Percentiles rank a stretch among this genome's conserved stretches.
Conservation (phyloP, 495 filamentous ascomycete genomes). For the Oleoguttula mirabilis region DNA sequence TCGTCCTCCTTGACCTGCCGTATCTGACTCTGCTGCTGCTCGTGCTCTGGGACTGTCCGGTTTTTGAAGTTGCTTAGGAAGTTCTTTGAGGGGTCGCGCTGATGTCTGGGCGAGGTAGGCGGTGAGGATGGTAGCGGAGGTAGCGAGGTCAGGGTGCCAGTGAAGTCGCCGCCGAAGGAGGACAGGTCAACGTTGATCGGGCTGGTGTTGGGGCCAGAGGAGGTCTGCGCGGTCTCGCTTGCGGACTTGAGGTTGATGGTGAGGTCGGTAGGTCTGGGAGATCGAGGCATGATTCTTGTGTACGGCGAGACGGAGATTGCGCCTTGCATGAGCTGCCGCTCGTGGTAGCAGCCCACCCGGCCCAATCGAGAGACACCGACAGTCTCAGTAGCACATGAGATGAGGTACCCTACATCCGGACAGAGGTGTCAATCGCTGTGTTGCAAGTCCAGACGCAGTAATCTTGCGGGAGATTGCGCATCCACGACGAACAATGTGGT, state of each 20-base stretch:
- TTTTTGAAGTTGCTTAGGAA: slow-evolving; percentile 3
- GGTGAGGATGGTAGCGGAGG: slow-evolving; percentile 14
- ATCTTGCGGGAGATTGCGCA: slow-evolving; percentile 8
- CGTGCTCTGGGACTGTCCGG: not conserved
- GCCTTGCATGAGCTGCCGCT: slow-evolving; percentile 8
- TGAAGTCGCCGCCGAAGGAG: slow-evolving; percentile 17
- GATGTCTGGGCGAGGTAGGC: slow-evolving; percentile 10
- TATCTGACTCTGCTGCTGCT: not conserved
- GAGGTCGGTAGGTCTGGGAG: slow-evolving; percentile 10
- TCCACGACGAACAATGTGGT: slow-evolving; percentile 12
- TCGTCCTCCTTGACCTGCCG: slow-evolving; percentile 14
- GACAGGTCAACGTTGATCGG: slow-evolving; percentile 18
- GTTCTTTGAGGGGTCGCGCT: slow-evolving; percentile 8
- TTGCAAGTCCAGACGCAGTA: slow-evolving; percentile 1
- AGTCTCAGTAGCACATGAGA: slow-evolving; percentile 10
- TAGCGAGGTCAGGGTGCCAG: slow-evolving; percentile 3
- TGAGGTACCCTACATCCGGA: slow-evolving; percentile 2
- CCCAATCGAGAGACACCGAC: not conserved
- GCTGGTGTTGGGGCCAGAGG: slow-evolving; percentile 10
- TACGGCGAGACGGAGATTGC: not conserved
- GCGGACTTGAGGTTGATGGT: slow-evolving; percentile 15
- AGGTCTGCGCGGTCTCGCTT: not conserved
- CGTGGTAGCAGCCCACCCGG: slow-evolving; percentile 2
- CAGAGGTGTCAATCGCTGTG: not conserved
- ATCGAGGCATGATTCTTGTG: slow-evolving; percentile 12